Base-by-base conservation (phyloP, 371 early-diverging fungal genomes). In the Apophysomyces ossiformis region DNA sequence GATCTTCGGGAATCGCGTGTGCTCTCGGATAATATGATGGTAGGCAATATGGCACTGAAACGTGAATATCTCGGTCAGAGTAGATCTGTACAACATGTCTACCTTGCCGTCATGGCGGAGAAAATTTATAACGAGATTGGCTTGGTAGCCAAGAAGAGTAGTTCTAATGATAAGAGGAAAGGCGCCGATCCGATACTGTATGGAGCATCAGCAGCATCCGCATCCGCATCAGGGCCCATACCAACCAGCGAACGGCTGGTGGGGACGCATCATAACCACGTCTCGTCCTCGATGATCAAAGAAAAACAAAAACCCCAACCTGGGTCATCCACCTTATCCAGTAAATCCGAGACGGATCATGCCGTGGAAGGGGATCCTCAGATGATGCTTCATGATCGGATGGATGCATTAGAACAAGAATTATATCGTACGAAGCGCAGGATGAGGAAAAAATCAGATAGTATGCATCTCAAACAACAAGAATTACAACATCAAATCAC, bases 331-430 rank as follows among this genome's bases (percentile, higher is more conserved):
- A 57, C 46, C 12, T 60, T 61, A 1, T 63, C 60, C 3, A 64
- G 61, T 12, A 57, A 45, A 11, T 37, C 65, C 7, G 38, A 46
- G 21, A 58, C 37, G 7, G 36, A 61, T 26, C 32, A 26, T 58
- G 38, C n/a, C 7, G 7, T 58, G 5, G n/a, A 41, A 35, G 58
- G 46, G 12, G 71, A 73, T 21, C 60, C 66, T 5, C 68, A 76
- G 6, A 78, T 81, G 59, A 50, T 79, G 60, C 65, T 82, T 44
- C 82, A 82, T 57, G 79, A 82, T 58, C 63, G 82, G 26, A 73
- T 82, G 75, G 82, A 82, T 69, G 56, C 69, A 9, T 66, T 82
- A 2, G 82, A 82, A 35, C 79, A 77, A 64, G 78, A 74, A 35
- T 39, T 82, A 5, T 74, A 79, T 37, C 57, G 71, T 13, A 68